Conservation (phyloP, 1,284 basidiomycete genomes). For the Erythrobasidium hasegawianum region DNA sequence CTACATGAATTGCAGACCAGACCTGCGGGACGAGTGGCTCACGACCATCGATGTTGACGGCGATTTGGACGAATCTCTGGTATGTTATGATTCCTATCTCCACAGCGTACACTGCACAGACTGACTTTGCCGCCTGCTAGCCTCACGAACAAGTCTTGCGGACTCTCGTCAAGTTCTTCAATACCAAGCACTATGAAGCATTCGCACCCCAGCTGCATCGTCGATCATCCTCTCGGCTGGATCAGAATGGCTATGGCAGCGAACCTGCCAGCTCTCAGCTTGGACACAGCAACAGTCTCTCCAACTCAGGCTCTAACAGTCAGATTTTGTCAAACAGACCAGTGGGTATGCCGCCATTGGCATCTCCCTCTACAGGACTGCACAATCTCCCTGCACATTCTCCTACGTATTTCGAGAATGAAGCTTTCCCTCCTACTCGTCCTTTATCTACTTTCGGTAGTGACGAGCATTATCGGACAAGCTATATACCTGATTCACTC, state of each 20-base stretch:
- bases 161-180: conserved; percentile 90
- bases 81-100: too few species aligned
- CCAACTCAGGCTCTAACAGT: conserved; percentile 32
- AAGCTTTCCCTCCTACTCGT: conserved; percentile 54
- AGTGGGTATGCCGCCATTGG: conserved; percentile 33
- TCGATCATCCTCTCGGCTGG: conserved; percentile 35
- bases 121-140: conserved; percentile 54
- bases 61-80: conserved; percentile 62
- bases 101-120: neutral
- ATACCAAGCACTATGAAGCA: conserved; percentile 46
- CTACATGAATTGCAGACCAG: conserved; percentile 93
- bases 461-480: conserved; percentile 38
- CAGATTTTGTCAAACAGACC: conserved; percentile 14
- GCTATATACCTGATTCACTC: conserved; percentile 54
- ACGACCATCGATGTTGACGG: conserved; percentile 89
- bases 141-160: conserved; percentile 95
- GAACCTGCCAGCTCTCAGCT: neutral
- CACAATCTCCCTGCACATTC: conserved; percentile 30
- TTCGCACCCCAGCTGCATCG: conserved; percentile 45
- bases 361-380: conserved; percentile 43
- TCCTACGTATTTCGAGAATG: conserved; percentile 49
- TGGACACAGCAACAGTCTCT: conserved; percentile 7
- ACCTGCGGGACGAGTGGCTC: conserved; percentile 96
- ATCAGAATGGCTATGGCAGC: conserved; percentile 14
- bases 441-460: conserved; percentile 47